phyloP scores from a whole-genome alignment of 2,329 filamentous ascomycete genomes.

The Xylariaceae sp. region DNA sequence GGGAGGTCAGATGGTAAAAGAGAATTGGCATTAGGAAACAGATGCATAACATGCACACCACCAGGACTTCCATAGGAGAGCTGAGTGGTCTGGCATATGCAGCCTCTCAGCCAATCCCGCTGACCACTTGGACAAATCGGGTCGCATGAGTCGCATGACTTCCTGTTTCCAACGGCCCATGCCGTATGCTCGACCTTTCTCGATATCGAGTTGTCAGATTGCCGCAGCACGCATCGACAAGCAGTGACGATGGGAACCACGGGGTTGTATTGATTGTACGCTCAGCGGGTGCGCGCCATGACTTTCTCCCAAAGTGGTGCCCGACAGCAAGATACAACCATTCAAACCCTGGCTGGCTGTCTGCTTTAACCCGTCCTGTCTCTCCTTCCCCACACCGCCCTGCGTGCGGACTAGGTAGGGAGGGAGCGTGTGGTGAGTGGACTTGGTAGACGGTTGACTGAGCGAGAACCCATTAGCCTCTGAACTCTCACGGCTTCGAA shows the following conservation, averaged over 20 bases:
- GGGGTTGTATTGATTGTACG: too few relatives aligned
- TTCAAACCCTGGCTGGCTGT: too few relatives aligned
- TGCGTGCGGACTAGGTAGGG: neutral
- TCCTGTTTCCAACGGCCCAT: conserved; percentile 6
- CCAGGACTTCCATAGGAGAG: conserved; percentile 26
- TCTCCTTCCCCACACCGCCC: conserved; percentile 15
- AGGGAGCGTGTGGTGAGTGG: too few relatives aligned
- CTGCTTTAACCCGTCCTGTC: too few relatives aligned
- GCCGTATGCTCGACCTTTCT: conserved; percentile 16
- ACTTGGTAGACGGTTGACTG: too few relatives aligned
- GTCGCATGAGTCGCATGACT: conserved; percentile 32
- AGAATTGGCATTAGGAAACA: conserved; percentile 27
- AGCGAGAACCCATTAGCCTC: conserved; percentile 27
- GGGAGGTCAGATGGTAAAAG: conserved; percentile 31
- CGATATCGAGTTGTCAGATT: conserved; percentile 15
- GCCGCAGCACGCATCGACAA: neutral
- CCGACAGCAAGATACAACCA: too few relatives aligned
- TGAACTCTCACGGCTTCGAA: conserved; percentile 19
- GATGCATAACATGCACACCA: conserved; percentile 33
- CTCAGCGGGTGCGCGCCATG: too few relatives aligned
- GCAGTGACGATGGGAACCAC: too few relatives aligned
- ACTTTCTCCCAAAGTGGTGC: too few relatives aligned
- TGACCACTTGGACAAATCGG: conserved; percentile 31
- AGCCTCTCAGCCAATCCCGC: conserved; percentile 33
- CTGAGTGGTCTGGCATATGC: conserved; percentile 32